Base-by-base conservation (phyloP, 108 stramenopile genomes). In the Cyclotella sp. region DNA sequence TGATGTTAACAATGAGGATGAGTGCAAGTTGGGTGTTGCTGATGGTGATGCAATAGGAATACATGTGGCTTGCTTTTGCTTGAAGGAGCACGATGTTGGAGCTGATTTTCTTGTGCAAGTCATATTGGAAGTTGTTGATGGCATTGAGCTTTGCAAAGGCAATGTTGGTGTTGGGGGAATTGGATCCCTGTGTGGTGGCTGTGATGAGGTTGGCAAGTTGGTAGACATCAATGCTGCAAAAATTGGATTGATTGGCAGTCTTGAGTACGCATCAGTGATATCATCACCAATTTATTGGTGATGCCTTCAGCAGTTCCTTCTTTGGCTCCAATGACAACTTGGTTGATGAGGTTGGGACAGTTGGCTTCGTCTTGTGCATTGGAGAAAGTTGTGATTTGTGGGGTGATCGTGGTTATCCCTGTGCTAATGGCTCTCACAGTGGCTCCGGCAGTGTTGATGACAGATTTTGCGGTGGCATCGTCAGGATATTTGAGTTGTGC, bases 281-380 rank as follows among this genome's bases (percentile, higher is more conserved):
- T 41, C n/a, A n/a, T n/a, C n/a, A n/a, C n/a, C n/a, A n/a, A n/a
- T n/a, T n/a, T n/a, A n/a, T n/a, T n/a, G n/a, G n/a, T n/a, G n/a
- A n/a, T n/a, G n/a, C n/a, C n/a, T n/a, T n/a, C n/a, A n/a, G 8
- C 3, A 3, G 62, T 34, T 2, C 62, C 62, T 15, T 63, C 62
- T 41, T 63, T 63, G 39, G 62, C 62, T 18, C 62, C 62, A 12
- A 63, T 63, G 39, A 63, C 62, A 1, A 6, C 34, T 34, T 34
- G 2, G 34, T 34, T 34, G 34, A 34, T 34, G 34, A 34, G 34
- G 34, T 2, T 34, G 2, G 6, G 34, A 6, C 34, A 6, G 34
- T 34, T 6, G 34, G 6, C 34, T 6, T 34, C 6, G 34, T 34
- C 34, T 34, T 34, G 34, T 2, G 34, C 34, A 6, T 34, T 6